Base-by-base conservation (phyloP, 495 filamentous ascomycete genomes). In the Talaromyces ruber region DNA sequence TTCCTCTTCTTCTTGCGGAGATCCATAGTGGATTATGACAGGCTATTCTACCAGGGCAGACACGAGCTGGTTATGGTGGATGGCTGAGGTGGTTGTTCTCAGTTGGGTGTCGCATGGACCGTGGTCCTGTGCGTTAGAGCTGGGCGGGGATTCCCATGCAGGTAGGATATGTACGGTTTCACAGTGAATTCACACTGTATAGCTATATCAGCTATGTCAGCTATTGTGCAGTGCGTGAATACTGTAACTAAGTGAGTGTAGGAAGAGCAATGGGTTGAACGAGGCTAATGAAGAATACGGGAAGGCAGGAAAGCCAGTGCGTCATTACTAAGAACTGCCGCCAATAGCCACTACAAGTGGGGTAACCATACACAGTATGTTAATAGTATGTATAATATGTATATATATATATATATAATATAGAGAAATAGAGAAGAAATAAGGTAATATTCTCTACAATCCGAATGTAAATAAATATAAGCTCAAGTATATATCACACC, bases 1-100 rank as follows among this genome's bases (percentile, higher is more conserved):
- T 83, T 83, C 76, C 79, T 82, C 73, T 83, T 82, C 69, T 81
- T 77, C 63, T 81, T 79, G 51, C 81, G 77, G 43, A 71, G 70
- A 66, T 81, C 77, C 76, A 79, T 81, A 56, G 3, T 63, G 43
- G 34, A 21, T 18, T 32, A 22, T 47, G 43, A 47, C 16, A 8
- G 43, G 18, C 43, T 47, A n/a, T 16, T 21, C 2, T 22, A 47
- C 43, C 43, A 47, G 43, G 14, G 34, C 12, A 16, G 34, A 39
- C 34, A 39, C 9, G 34, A 22, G 6, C 43, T 47, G 43, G 43
- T 43, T 59, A 18, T 25, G 22, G n/a, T 26, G 32, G 32, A 54
- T 52, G 16, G 14, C 24, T 28, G 51, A 26, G 22, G 51, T 26
- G 7, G 24, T 54, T 37, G 29, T 37, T 37, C n/a, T 58, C 29